Evolutionary conservation across 2,329 filamentous ascomycete species (phyloP), one percentile per base, ranked within the genome.

Genomic region (Arthrobotrys conoides): DNA sequence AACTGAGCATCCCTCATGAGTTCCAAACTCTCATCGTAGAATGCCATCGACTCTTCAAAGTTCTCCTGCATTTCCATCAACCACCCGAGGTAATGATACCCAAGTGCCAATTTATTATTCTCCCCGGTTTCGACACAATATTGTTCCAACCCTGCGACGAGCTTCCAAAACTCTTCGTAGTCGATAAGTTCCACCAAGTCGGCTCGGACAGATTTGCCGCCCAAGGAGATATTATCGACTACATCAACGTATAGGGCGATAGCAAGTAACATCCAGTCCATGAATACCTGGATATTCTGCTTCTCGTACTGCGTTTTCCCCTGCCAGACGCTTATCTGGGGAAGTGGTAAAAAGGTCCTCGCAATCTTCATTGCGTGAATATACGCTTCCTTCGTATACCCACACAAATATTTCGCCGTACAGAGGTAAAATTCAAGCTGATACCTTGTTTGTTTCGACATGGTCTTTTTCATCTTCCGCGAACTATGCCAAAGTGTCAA

Each of bases 241-340:
- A 61, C 33, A 24, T 61, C 33, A 2, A 36, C n/a, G 41, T 66
- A 51, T 0, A 59, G 10, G 4, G 44, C 46, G n/a, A 72, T 27
- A 49, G 49, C 61, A 1, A 72, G 20, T n/a, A 67, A 14, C 24
- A 59, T 53, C 70, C 70, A 72, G 9, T 72, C 55, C 55, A 61
- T 41, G 16, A 2, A 61, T 5, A 61, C 2, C 18, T 61, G 55
- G 8, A 22, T 24, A 33, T 61, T 44, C 18, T 61, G 55, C 8
- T 44, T 41, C 10, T 44, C 55, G 1, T 3, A 5, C 27, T 24
- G 22, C 41, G 46, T 67, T 10, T 18, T 41, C 12, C 46, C 61
- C 10, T 24, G 33, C 6, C 55, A 9, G 8, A 27, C 48, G 3
- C 20, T 5, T 24, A 30, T 1, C 36, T 49, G 22, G 10, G 14